Base-by-base conservation (phyloP, 495 filamentous ascomycete species). In the Aspergillus sclerotiicarbonarius region DNA sequence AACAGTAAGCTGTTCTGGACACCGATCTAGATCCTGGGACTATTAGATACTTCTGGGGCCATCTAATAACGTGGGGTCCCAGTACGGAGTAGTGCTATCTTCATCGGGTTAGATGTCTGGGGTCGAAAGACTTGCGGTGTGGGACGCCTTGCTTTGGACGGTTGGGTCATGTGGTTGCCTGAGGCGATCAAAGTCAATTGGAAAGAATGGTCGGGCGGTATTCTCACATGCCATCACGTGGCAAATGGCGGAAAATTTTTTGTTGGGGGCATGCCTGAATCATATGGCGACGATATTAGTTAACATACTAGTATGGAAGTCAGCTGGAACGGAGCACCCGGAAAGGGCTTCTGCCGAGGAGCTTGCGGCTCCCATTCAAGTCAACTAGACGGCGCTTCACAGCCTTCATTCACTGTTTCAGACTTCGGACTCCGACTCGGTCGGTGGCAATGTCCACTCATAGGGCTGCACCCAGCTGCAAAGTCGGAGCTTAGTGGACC, bases 251-350 rank as follows among this genome's bases (percentile, higher is more conserved):
- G 13, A n/a, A 41, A 41, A 41, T n/a, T 3, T 41, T 37, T 25
- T 25, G 25, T 25, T 25, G 25, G 37, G 37, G 37, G 15, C 37
- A 6, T 50, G 47, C 47, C 47, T 50, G 47, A 50, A 31, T 50
- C 47, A 50, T 31, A 16, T 32, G 47, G 47, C 47, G 47, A 50
- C 29, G 47, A 50, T 50, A n/a, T n/a, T n/a, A n/a, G n/a, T n/a
- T n/a, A n/a, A n/a, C 47, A 32, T n/a, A 0, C 7, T 15, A n/a
- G 13, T n/a, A 4, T n/a, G 33, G 13, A 13, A 15, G 37, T 41
- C 37, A 41, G 37, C 37, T 15, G 8, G 37, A 41, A 41, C 37
- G n/a, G 37, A n/a, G 37, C 37, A 41, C 37, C 13, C 37, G 37
- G 37, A 41, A 41, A 25, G 13, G 37, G 37, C 37, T 13, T 12